Base-by-base conservation (phyloP, 495 filamentous ascomycete genomes). In the Acidomyces sp. region DNA sequence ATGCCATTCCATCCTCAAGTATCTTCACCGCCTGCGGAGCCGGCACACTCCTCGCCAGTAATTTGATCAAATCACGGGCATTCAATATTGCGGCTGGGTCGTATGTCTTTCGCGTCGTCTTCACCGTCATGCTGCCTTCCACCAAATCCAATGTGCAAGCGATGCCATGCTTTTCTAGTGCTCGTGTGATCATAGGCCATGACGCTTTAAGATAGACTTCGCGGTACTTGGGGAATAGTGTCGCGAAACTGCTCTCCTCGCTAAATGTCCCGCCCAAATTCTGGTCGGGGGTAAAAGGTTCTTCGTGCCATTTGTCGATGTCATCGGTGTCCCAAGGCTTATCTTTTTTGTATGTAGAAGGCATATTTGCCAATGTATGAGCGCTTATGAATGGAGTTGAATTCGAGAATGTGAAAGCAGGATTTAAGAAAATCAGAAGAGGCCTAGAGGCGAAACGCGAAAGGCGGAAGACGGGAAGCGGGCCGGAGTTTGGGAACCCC, bases 271-370 rank as follows among this genome's bases (percentile, higher is more conserved):
- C 90, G 28, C 71, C 80, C 31, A 66, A 64, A 62, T 96, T 93
- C 59, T 99, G 83, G 49, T 79, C 77, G 34, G 82, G 68, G 13
- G 70, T 87, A 67, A 97, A 94, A 20, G 75, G 63, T 35, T 93
- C 85, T 55, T 82, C 68, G 72, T 86, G 90, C 88, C 88, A 97
- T 58, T 93, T 93, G 59, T 97, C 88, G 49, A 95, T 85, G 53
- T 94, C 90, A 43, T 90, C 85, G 34, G 85, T 94, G 59, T 97
- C 88, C 90, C 88, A 96, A 25, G 90, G 83, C 59, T 97, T 97
- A 4, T 94, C 85, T 43, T 72, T 78, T 43, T 94, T 90, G 66
- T 94, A 78, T 41, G 84, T 94, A 38, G 84, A 92, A 41, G 88
- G 88, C 88, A 95, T 95, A 28, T 41, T 67, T 25, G 43, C 24